Base-by-base conservation (phyloP, 208 protist species). In the Tritrichomonas musculus region DNA sequence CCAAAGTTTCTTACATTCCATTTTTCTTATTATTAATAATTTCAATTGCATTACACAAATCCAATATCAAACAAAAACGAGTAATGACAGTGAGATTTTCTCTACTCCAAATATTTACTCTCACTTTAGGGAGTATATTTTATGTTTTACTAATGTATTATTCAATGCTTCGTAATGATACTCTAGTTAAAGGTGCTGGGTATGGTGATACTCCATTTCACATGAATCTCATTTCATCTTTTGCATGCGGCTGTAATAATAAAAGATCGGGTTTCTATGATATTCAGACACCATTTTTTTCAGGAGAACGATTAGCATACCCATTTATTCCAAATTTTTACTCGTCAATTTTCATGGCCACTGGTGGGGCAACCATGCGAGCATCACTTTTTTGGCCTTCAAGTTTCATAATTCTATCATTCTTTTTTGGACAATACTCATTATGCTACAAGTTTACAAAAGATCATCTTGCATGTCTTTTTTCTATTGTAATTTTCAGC, bases 131-230 rank as follows among this genome's bases (percentile, higher is more conserved):
- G 3, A 44, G 73, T 33, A 25, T 22, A 13, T n/a, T 84, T 53
- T 84, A 39, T 5, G 27, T 53, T 30, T 49, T 33, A 9, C 27
- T 84, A 33, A 84, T 84, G 36, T 60, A 53, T 57, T 25, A 57
- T 57, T 88, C 77, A 30, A 39, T 53, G 14, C 41, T 27, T 22
- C 11, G 25, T 30, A 53, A 84, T 25, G 36, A 53, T 1, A 53
- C 11, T 33, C 3, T 53, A 5, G 73, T 84, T 49, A 49, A n/a
- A 53, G 73, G 73, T 53, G 73, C 73, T 20, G 73, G 25, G 3
- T 84, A 84, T 44, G 36, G 41, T 33, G 73, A 84, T 53, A 39
- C 36, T 8, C 73, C 73, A 84, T 84, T 84, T 53, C 73, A 84
- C 53, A 4, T 84, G 3, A 84, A 84, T 84, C 9, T 84, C 22